Evolutionary conservation across 306 rosid genomes (phyloP).

Genomic region (Ochetophila trinervis): DNA sequence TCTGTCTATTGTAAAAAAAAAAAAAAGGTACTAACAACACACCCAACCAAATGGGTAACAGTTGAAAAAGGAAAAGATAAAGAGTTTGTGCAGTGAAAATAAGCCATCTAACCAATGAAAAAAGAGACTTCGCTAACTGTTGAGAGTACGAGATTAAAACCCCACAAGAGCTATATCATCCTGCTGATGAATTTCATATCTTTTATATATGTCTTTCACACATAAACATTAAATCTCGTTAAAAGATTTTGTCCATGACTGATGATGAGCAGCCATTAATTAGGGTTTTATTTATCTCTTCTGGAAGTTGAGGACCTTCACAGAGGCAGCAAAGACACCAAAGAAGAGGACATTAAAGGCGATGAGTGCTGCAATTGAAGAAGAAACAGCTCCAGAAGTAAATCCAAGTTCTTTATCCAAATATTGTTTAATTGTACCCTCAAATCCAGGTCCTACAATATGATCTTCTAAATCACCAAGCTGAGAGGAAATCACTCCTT

Average conservation of each 20-base stretch:
- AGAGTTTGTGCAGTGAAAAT: too few species aligned
- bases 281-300: constrained; percentile 38
- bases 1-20: not conserved
- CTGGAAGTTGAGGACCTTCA: constrained; percentile 75
- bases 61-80: too few species aligned
- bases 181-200: not conserved
- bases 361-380: constrained; percentile 55
- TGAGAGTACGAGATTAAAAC: not conserved
- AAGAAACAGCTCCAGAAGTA: constrained; percentile 43
- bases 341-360: constrained; percentile 64
- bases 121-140: not conserved
- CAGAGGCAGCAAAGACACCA: constrained; percentile 58
- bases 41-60: too few species aligned
- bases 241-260: not conserved
- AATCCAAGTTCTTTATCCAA: constrained; percentile 56
- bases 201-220: constrained; percentile 2
- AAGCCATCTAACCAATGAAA: not conserved
- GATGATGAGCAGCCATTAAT: not conserved
- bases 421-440: constrained; percentile 70
- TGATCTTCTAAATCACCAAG: constrained; percentile 72
- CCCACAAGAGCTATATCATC: too few species aligned
- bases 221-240: not conserved
- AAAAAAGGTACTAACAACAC: too few species aligned
- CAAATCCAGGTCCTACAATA: constrained; percentile 60
- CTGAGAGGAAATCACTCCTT: constrained; percentile 81